Conservation (phyloP, 2,329 filamentous ascomycete genomes). For the Neopestalotiopsis sp. region DNA sequence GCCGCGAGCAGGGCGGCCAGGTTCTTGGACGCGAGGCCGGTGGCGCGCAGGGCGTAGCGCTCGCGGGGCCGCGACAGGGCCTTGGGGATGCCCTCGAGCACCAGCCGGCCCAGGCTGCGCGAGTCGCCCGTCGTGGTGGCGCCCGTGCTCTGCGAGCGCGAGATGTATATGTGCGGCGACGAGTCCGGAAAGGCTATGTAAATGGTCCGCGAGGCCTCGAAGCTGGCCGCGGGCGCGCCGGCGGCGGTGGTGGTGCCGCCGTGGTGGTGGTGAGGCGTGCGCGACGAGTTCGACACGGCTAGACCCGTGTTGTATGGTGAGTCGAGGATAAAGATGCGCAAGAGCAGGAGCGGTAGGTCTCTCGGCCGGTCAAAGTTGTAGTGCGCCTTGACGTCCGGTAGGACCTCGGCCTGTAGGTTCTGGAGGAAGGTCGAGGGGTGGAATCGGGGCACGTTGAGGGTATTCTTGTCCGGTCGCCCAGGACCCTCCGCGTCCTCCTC, state of each 20-base stretch:
- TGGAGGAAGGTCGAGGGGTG: slow-evolving; percentile 81
- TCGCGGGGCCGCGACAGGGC: slow-evolving; percentile 77
- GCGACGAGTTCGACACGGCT: slow-evolving; percentile 40
- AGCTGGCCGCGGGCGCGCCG: slow-evolving; percentile 42
- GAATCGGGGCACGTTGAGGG: slow-evolving; percentile 68
- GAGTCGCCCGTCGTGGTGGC: slow-evolving; percentile 54
- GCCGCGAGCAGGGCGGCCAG: slow-evolving; percentile 72
- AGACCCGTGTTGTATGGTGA: slow-evolving; percentile 75
- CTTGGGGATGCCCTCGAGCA: slow-evolving; percentile 81
- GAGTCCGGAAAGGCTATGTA: slow-evolving; percentile 85
- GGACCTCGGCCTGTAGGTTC: slow-evolving; percentile 74
- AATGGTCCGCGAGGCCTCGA: slow-evolving; percentile 73
- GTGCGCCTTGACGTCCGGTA: slow-evolving; percentile 82
- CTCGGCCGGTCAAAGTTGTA: slow-evolving; percentile 79
- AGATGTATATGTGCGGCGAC: slow-evolving; percentile 75
- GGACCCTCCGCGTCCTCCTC: slow-evolving; percentile 44
- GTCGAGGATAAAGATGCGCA: slow-evolving; percentile 81
- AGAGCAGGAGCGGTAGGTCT: slow-evolving; percentile 69
- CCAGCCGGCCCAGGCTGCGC: slow-evolving; percentile 70
- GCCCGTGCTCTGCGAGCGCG: slow-evolving; percentile 52
- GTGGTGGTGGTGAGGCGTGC: slow-evolving; percentile 12
- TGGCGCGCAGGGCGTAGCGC: slow-evolving; percentile 71
- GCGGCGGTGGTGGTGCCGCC: too few species aligned
- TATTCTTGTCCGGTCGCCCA: slow-evolving; percentile 48
- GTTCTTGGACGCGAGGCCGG: slow-evolving; percentile 73